Evolutionary conservation across 164 flowering plant species (phyloP).

Genomic region (Warburgia ugandensis): DNA sequence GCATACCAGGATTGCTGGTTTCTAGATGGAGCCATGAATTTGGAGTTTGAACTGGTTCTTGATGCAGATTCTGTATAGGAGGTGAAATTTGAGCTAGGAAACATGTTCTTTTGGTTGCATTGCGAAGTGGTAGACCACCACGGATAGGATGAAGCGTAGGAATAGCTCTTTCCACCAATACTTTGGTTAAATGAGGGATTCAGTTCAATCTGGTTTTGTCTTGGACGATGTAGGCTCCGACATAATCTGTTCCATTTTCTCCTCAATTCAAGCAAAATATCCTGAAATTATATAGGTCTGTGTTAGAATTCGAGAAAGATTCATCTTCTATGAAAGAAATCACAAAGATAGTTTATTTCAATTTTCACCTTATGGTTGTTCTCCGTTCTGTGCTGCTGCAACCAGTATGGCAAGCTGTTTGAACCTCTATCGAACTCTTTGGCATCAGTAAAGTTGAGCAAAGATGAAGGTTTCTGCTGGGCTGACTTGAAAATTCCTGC

Average conservation of each 20-base stretch:
- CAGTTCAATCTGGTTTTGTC: conserved; percentile 19
- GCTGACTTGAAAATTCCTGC: conserved; percentile 35
- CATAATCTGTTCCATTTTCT: conserved; percentile 69
- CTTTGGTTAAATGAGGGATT: conserved; percentile 20
- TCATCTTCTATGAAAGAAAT: background rate
- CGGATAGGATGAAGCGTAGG: conserved; percentile 26
- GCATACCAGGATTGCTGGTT: conserved; percentile 44
- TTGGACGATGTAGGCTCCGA: conserved; percentile 42
- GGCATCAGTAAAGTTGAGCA: conserved; percentile 9
- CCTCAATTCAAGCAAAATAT: conserved; percentile 44
- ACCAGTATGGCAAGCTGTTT: conserved; percentile 55
- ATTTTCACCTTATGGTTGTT: conserved; percentile 37
- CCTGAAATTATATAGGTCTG: conserved; percentile 28
- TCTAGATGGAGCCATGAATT: conserved; percentile 30
- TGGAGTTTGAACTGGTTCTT: conserved; percentile 13
- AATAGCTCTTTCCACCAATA: conserved; percentile 19
- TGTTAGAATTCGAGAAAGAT: background rate
- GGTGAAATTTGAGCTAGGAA: conserved; percentile 34
- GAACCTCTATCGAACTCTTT: conserved; percentile 21
- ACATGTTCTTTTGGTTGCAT: conserved; percentile 21
- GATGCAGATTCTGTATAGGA: conserved; percentile 30
- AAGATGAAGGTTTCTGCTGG: conserved; percentile 25
- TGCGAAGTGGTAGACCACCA: conserved; percentile 31
- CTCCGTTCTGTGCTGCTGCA: conserved; percentile 33
- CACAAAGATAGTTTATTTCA: background rate